Base-by-base conservation (phyloP, 441 rosid species). In the Pelargonium citronellum region DNA sequence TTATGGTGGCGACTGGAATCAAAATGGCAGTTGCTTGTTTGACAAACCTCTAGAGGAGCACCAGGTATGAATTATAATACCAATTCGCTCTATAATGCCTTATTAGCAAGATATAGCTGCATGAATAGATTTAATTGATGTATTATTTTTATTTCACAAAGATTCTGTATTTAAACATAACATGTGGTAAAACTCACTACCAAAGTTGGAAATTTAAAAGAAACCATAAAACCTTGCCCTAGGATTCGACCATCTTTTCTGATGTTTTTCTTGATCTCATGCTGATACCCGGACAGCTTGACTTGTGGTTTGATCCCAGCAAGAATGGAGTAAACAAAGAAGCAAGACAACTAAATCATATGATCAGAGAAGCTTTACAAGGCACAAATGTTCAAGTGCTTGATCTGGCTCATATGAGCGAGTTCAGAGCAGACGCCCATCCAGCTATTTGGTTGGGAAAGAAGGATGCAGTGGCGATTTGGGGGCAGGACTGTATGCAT, bases 401-500 rank as follows among this genome's bases (percentile, higher is more conserved):
- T 7, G 94, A 90, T 73, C 77, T 94, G 75, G 85, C 87, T 63
- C 85, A 79, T 79, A 73, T 94, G 79, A 91, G 96, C 16, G 96
- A 94, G 83, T 91, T 78, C 76, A 84, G 97, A 79, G 99, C 95
- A 13, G 99, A 91, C 79, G 97, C 92, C 55, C 97, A 89, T 74
- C 99, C 96, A 0, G 97, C 99, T 5, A 87, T 88, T 47, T 94
- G 99, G 99, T 68, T 91, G 62, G 99, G 99, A 71, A 87, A 94
- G 86, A 91, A 89, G 77, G 95, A 84, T 58, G 97, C 98, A 0
- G 96, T 94, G 20, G 90, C 86, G 7, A 76, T 78, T 49, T 94
- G 98, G 98, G 98, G 98, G 66, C 98, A 94, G 79, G 99, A 95
- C 79, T 95, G 99, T 86, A 83, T 94, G 97, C 99, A 95, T 62